Evolutionary conservation across 2,329 filamentous ascomycete genomes (phyloP).

Genomic region (Sclerotinia nivalis): DNA sequence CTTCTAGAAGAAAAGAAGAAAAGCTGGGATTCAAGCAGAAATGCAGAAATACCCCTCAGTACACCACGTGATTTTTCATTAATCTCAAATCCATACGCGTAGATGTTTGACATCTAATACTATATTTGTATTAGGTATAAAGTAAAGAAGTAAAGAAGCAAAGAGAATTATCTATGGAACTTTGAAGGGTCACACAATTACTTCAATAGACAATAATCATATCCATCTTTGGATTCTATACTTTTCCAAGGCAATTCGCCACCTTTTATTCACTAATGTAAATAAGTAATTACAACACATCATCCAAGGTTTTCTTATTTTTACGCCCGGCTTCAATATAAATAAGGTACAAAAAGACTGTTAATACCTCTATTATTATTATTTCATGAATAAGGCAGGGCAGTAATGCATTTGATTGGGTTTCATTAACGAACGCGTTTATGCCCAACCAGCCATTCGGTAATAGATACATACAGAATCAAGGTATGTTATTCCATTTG

Average conservation of each 20-base stretch:
- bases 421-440: constrained; percentile 19
- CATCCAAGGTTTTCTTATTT: background rate
- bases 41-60: background rate
- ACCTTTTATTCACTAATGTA: background rate
- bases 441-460: constrained; percentile 19
- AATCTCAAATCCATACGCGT: background rate
- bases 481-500: background rate
- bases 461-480: background rate
- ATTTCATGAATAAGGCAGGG: constrained; percentile 3
- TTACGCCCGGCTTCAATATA: background rate
- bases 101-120: background rate
- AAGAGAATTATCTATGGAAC: no score
- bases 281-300: background rate
- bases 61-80: background rate
- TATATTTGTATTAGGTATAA: background rate
- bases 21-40: background rate
- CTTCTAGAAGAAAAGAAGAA: constrained; percentile 1
- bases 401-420: constrained; percentile 23
- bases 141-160: no score
- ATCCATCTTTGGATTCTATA: background rate
- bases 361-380: background rate
- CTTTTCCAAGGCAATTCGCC: background rate
- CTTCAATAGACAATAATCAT: background rate
- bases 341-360: background rate
- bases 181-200: background rate